Evolutionary conservation across 345 rosid genomes (phyloP).

Genomic region (Zanthoxylum bungeanum): DNA sequence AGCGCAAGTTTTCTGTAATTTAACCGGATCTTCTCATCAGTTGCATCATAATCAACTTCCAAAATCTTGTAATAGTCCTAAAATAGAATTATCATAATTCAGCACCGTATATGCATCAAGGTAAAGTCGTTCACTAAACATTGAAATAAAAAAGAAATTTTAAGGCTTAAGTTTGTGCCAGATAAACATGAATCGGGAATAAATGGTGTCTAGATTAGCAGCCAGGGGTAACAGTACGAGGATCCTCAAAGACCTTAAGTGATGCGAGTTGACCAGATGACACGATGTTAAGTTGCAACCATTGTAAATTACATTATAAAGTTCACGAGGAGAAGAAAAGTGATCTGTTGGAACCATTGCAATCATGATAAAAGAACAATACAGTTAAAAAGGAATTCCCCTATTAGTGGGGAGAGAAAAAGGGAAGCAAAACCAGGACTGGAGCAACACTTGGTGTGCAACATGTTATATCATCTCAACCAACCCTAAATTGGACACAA

Average conservation of each 20-base stretch:
- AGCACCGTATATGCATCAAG: constrained; percentile 13
- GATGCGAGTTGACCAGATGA: neutral
- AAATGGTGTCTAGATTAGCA: neutral
- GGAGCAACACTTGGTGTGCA: neutral
- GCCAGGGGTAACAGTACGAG: neutral
- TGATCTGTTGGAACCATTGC: neutral
- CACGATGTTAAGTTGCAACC: neutral
- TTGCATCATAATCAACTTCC: constrained; percentile 83
- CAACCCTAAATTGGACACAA: neutral
- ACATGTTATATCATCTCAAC: neutral
- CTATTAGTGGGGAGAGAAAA: neutral
- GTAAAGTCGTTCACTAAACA: neutral
- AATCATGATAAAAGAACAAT: neutral
- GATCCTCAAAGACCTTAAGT: neutral
- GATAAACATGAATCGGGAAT: neutral
- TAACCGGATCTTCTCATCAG: constrained; percentile 65
- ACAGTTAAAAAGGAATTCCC: neutral
- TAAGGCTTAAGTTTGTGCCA: neutral
- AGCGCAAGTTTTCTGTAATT: constrained; percentile 79
- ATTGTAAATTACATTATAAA: neutral
- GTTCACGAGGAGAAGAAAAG: neutral
- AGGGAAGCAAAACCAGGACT: neutral
- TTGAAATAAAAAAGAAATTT: constrained; percentile 6
- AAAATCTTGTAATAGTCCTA: constrained; percentile 81
- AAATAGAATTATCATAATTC: constrained; percentile 17